phyloP scores from a whole-genome alignment of 148 eudicot genomes.

The Persicaria tinctoria region DNA sequence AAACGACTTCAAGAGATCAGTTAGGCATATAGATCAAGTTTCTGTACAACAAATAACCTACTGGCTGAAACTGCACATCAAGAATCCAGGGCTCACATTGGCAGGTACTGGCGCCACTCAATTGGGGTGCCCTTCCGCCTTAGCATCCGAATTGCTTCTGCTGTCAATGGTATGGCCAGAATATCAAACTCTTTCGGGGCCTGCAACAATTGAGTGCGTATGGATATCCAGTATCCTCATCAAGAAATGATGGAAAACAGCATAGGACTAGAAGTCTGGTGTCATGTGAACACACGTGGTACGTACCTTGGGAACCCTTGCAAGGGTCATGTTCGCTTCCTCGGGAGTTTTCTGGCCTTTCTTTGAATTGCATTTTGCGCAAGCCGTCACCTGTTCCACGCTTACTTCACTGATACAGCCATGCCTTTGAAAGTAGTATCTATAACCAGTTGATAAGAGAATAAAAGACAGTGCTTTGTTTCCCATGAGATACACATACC shows the following conservation, averaged over 20 bases:
- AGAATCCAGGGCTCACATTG: slow-evolving; percentile 22
- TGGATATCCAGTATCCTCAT: background rate
- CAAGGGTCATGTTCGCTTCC: slow-evolving; percentile 71
- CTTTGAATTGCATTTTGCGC: slow-evolving; percentile 78
- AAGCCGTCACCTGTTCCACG: slow-evolving; percentile 68
- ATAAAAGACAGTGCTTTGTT: background rate
- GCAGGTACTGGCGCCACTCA: slow-evolving; percentile 82
- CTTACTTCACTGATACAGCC: background rate
- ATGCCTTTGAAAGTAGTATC: background rate
- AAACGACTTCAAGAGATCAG: background rate
- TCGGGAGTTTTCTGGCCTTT: slow-evolving; percentile 86
- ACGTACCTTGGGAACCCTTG: slow-evolving; percentile 74
- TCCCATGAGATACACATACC: slow-evolving; percentile 35
- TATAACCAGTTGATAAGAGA: background rate
- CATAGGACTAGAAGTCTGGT: background rate
- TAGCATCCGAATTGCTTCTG: slow-evolving; percentile 59
- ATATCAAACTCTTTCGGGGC: slow-evolving; percentile 85
- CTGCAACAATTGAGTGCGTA: slow-evolving; percentile 25
- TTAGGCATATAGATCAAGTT: background rate
- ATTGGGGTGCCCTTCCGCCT: slow-evolving; percentile 64
- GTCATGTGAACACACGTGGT: background rate
- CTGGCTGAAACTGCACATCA: slow-evolving; percentile 13
- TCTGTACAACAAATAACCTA: slow-evolving; percentile 12
- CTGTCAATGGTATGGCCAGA: slow-evolving; percentile 77
- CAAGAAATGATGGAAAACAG: background rate